Conservation (phyloP, 2,329 filamentous ascomycete species). For the Rhynchosporium secalis region DNA sequence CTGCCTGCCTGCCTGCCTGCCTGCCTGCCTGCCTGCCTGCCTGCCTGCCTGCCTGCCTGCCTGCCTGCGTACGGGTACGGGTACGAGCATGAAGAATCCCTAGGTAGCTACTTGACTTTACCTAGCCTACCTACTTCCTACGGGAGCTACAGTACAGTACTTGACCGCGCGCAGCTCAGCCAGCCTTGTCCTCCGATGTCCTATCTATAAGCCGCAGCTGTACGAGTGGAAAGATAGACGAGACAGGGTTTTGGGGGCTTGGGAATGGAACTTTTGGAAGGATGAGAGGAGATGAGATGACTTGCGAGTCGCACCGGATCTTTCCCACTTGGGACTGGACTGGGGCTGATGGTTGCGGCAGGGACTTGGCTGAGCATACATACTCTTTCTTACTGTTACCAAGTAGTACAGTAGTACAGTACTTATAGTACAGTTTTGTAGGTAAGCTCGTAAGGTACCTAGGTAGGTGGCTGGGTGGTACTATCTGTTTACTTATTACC, state of each 20-base stretch:
- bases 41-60: background rate
- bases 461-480: too few relatives aligned
- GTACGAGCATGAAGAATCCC: too few relatives aligned
- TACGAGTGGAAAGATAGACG: background rate
- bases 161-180: constrained; percentile 2
- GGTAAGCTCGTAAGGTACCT: too few relatives aligned
- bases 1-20: background rate
- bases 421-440: too few relatives aligned
- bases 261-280: too few relatives aligned
- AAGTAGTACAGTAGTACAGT: background rate
- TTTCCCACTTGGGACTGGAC: background rate
- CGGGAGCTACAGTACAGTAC: background rate
- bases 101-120: too few relatives aligned
- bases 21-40: background rate
- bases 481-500: too few relatives aligned
- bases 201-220: background rate
- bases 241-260: too few relatives aligned
- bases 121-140: too few relatives aligned
- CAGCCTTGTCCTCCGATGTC: constrained; percentile 5
- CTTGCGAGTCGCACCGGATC: background rate
- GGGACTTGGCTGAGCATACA: background rate
- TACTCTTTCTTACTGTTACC: background rate
- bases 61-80: background rate
- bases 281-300: too few relatives aligned
- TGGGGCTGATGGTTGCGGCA: background rate